These are phyloP conservation scores for Delphinella strobiligena DNA, from an alignment of 2,329 filamentous ascomycete genomes.

Conservation along the genomic window DNA sequence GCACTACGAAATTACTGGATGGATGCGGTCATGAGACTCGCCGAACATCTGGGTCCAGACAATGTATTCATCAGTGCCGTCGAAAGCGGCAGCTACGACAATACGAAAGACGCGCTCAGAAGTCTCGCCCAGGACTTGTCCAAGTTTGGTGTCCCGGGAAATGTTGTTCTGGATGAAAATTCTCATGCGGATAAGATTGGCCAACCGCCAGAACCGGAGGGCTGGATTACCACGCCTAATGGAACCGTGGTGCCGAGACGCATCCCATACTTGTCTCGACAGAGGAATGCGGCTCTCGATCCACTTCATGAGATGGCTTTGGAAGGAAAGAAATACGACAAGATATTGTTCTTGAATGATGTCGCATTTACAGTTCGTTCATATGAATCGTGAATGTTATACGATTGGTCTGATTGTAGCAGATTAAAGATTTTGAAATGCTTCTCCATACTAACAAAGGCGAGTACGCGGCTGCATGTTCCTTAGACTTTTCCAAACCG, in stretches of 20 bases:
- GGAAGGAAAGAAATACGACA: slow-evolving; percentile 44
- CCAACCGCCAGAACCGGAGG: slow-evolving; percentile 34
- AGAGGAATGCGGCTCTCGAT: slow-evolving; percentile 53
- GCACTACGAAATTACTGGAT: slow-evolving; percentile 53
- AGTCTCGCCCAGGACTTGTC: slow-evolving; percentile 45
- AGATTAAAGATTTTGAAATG: slow-evolving; percentile 44
- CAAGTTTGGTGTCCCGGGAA: slow-evolving; percentile 39
- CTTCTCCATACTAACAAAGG: slow-evolving; percentile 47
- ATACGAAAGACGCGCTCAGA: slow-evolving; percentile 49
- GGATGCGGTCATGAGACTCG: slow-evolving; percentile 45
- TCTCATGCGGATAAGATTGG: slow-evolving; percentile 42
- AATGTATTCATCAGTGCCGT: slow-evolving; percentile 58
- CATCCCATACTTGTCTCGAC: slow-evolving; percentile 54
- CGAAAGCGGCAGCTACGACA: slow-evolving; percentile 59
- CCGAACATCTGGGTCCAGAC: slow-evolving; percentile 43
- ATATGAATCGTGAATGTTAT: neutral
- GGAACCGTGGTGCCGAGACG: slow-evolving; percentile 46
- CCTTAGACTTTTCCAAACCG: slow-evolving; percentile 45
- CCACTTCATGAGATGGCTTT: slow-evolving; percentile 41
- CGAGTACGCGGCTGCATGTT: slow-evolving; percentile 50
- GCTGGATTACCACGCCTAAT: slow-evolving; percentile 51
- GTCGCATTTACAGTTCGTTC: slow-evolving; percentile 45
- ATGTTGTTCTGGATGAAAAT: slow-evolving; percentile 44
- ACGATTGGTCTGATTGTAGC: neutral
- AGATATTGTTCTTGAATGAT: slow-evolving; percentile 51